Evolutionary conservation across 805 yeast species (phyloP), one percentile per base, ranked within the genome.

Genomic region (Candida wancherniae): DNA sequence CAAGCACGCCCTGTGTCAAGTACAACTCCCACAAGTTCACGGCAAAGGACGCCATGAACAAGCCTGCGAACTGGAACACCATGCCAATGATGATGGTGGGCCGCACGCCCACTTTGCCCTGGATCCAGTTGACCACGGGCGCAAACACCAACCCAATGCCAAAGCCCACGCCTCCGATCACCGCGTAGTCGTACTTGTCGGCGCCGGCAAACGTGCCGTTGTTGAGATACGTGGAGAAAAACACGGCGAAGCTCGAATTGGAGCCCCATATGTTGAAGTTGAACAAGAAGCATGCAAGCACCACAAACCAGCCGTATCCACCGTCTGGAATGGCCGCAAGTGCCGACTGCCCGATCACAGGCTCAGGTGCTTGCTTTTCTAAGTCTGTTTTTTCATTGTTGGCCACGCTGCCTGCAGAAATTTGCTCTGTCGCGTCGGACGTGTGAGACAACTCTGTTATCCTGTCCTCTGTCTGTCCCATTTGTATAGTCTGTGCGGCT

Each of bases 181-280:
- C 57, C 9, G 85, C 84, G 51, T 70, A 82, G 37, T 78, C 83
- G 33, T 72, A 56, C 29, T 69, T 69, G 1, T 67, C 50, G 0
- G 80, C 79, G 3, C 79, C 84, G 0, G 60, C 57, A 40, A 76
- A 80, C 0, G 66, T 57, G 20, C 33, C 53, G 30, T 69, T 49
- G 24, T 70, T 67, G 15, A 80, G 40, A 46, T 78, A 82, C 40
- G 64, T 67, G 1, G 81, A 67, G 15, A 81, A 57, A 41, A 76
- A 79, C 4, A 82, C 69, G 18, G 85, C 80, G 48, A 68, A 82
- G 3, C 79, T 80, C 5, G 75, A 60, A 40, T 80, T 80, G 41
- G 81, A 70, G 10, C 92, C 92, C 88, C 90, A 82, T 0, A 84
- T 72, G 22, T 71, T 63, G 40, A 76, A 70, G 51, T 75, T 74